Base-by-base conservation (phyloP, 2,329 filamentous ascomycete genomes). In the Aspergillus nomiae region DNA sequence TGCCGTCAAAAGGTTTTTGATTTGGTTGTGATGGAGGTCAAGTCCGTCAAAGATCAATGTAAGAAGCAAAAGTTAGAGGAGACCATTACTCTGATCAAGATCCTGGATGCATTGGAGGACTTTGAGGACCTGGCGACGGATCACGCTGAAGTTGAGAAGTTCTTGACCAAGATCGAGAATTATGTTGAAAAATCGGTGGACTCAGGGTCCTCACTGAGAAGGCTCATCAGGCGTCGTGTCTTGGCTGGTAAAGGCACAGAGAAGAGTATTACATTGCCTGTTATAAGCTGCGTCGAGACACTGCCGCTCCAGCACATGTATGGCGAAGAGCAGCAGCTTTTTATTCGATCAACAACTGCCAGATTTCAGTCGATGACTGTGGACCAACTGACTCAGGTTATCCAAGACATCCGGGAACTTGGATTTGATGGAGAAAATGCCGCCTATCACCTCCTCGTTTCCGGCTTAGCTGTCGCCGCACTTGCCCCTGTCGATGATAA, bases 31-130 rank as follows among this genome's bases (percentile, higher is more conserved):
- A 66, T 69, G 14, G 75, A 77, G 50, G 69, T 81, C 58, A 74
- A 77, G 51, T 70, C 72, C 3, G 70, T 77, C 51, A 76, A 74
- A 60, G 71, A 74, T 46, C 70, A 71, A 46, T 74, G 74, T 64
- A 74, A 73, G 61, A 77, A 77, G 64, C 69, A 77, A 26, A 68
- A 73, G 41, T 46, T 76, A 36, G 69, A 75, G 58, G 70, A 75
- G 30, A 74, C 72, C 10, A 70, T 77, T 30, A 74, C 73, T 9
- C 65, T 80, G 19, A 75, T 75, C 32, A 77, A 77, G 58, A 74
- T 73, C 12, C 70, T 80, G 28, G 76, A 77, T 69, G 72, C 75
- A 14, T 65, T 79, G 46, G 78, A 79, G 59, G 74, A 78, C 43
- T 78, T 80, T 62, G 76, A 77, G 63, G 77, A 79, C 57, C 63